Evolutionary conservation across 140 eudicot genomes (phyloP).

Genomic region (Flaveria floridana): DNA sequence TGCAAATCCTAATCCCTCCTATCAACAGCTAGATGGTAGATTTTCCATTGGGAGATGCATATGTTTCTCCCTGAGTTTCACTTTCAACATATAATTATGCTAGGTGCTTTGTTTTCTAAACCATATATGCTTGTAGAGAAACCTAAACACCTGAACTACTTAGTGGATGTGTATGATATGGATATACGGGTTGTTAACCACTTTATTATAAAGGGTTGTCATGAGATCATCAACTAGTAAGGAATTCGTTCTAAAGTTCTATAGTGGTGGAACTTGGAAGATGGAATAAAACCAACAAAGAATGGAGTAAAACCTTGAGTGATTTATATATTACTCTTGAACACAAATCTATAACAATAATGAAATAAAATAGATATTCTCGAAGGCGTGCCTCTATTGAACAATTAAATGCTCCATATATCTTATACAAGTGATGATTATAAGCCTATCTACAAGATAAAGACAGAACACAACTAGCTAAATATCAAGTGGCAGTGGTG

Average conservation of each 20-base stretch:
- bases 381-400: no score
- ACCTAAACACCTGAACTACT: conserved; percentile 1
- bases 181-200: background rate
- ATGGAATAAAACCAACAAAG: background rate
- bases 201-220: background rate
- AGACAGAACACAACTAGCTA: no score
- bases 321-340: background rate
- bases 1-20: conserved; percentile 1
- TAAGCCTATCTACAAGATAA: no score
- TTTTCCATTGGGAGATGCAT: background rate
- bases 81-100: background rate
- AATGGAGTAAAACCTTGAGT: background rate
- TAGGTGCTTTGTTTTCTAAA: background rate
- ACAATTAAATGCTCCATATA: no score
- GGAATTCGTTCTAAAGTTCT: background rate
- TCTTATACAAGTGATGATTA: no score
- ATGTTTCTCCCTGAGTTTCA: background rate
- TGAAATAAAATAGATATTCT: background rate
- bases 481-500: no score
- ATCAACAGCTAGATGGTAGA: background rate
- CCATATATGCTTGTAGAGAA: background rate
- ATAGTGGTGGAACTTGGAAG: background rate
- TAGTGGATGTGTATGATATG: background rate
- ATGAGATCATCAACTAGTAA: conserved; percentile 3
- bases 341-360: background rate